phyloP scores from a whole-genome alignment of 1,284 basidiomycete species.

The Earliella scabrosa region DNA sequence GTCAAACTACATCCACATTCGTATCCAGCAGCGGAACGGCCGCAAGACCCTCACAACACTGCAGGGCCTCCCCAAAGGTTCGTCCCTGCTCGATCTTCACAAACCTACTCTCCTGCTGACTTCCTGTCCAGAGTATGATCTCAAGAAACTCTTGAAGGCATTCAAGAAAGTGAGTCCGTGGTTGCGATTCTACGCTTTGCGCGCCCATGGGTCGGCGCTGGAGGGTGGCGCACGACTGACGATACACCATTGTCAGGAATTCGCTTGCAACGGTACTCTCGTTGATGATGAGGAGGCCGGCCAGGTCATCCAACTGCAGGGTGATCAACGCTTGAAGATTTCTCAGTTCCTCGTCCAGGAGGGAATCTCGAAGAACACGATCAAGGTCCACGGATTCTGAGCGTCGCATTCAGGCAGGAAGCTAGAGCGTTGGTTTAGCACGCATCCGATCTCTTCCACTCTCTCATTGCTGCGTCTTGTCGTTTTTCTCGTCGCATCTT shows the following conservation, averaged over 20 bases:
- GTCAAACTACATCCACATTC: constrained; percentile 91
- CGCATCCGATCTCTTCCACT: constrained; percentile 19
- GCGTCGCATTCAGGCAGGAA: constrained; percentile 20
- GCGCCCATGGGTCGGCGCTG: no score
- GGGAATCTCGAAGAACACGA: constrained; percentile 72
- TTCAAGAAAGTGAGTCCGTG: constrained; percentile 91
- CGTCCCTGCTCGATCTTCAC: constrained; percentile 31
- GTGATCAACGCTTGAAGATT: constrained; percentile 96
- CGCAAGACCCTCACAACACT: constrained; percentile 98
- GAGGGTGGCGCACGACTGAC: constrained; percentile 8
- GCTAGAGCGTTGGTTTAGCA: constrained; percentile 27
- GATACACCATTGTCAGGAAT: constrained; percentile 66
- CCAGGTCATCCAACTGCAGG: constrained; percentile 98
- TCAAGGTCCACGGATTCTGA: constrained; percentile 91
- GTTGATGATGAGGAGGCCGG: constrained; percentile 98
- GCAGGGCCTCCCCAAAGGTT: constrained; percentile 94
- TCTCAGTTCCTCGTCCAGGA: constrained; percentile 84
- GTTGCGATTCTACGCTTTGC: no score
- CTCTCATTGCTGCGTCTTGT: constrained; percentile 18
- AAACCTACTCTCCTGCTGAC: constrained; percentile 8
- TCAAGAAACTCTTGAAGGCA: constrained; percentile 97
- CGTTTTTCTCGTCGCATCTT: constrained; percentile 19
- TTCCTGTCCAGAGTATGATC: constrained; percentile 81
- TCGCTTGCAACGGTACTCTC: constrained; percentile 98
- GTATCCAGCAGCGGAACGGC: constrained; percentile 99